These are phyloP conservation scores for Boletellus sp. DNA, from an alignment of 768 basidiomycete species.

Conservation along the genomic window DNA sequence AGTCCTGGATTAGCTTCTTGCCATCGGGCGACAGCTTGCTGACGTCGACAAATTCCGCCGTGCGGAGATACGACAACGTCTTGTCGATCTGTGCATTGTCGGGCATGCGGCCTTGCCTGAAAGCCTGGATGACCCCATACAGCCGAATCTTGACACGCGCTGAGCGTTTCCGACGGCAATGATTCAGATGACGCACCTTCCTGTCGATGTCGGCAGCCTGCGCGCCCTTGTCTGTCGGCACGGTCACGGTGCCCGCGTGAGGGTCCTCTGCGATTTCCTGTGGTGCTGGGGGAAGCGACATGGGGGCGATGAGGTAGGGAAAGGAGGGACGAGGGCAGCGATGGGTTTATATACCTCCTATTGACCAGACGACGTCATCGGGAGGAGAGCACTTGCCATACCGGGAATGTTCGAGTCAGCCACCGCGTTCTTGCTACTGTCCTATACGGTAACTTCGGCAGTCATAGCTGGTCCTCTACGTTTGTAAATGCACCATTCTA, in stretches of 20 bases:
- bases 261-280: conserved; percentile 64
- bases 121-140: conserved; percentile 77
- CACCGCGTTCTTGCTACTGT: too few relatives aligned
- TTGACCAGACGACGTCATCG: conserved; percentile 15
- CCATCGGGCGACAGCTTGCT: conserved; percentile 74
- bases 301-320: conserved; percentile 22
- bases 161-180: neutral
- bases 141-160: conserved; percentile 48
- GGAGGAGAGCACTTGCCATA: conserved; percentile 3
- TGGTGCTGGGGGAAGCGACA: conserved; percentile 63
- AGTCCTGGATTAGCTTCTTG: conserved; percentile 68
- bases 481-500: too few relatives aligned
- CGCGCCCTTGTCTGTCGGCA: conserved; percentile 54
- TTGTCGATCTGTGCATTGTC: conserved; percentile 77
- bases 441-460: too few relatives aligned
- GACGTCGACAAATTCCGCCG: conserved; percentile 56
- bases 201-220: conserved; percentile 77
- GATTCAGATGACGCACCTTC: conserved; percentile 43
- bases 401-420: conserved; percentile 1
- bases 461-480: too few relatives aligned
- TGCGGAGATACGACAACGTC: conserved; percentile 62
- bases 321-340: neutral
- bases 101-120: conserved; percentile 75
- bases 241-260: conserved; percentile 54
- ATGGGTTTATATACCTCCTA: conserved; percentile 11